Base-by-base conservation (phyloP, 139 green algal genomes). In the Astrephomene gubernaculifera region DNA sequence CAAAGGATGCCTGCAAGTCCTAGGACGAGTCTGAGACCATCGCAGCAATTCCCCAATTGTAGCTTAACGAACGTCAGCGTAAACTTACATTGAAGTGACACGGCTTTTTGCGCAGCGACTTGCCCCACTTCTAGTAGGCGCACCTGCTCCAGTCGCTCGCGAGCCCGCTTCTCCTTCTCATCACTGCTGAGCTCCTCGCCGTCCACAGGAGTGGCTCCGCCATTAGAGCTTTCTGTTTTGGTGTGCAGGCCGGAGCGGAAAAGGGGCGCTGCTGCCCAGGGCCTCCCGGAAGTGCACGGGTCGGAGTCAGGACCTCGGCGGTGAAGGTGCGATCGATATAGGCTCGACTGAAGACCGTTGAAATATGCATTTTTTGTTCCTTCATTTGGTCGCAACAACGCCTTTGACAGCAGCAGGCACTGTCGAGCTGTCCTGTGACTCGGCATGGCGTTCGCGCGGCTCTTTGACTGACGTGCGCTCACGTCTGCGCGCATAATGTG, bases 131-230 rank as follows among this genome's bases (percentile, higher is more conserved):
- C n/a, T n/a, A n/a, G n/a, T 25, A 57, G 7, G 31, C 35, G 35
- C 74, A 82, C 74, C 57, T 83, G 57, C 76, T 83, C 76, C 39
- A 83, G 60, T 14, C 76, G 41, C 12, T 29, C 19, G 9, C 33
- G 60, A 12, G 76, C 76, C 21, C 76, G 76, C 12, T 19, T 29
- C 19, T 61, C 39, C 60, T 33, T 44, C 31, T 83, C 76, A 8
- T 83, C 76, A n/a, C 10, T 27, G 31, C 76, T 60, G 35, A 69
- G 17, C 53, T 43, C 73, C 31, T 69, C 43, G 19, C 45, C 76
- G 38, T 60, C 76, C 4, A 9, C 41, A 9, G 60, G 41, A 29
- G 76, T 73, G 17, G n/a, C 31, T 41, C 22, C 76, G 24, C 29
- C 76, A 36, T 83, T 60, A 44, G 54, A 41, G 36, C 73, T 81